Percentiles rank a stretch among this genome's conserved stretches.
Evolutionary conservation across 2,329 filamentous ascomycete genomes (phyloP).

Genomic region (Scolecobasidium constrictum): DNA sequence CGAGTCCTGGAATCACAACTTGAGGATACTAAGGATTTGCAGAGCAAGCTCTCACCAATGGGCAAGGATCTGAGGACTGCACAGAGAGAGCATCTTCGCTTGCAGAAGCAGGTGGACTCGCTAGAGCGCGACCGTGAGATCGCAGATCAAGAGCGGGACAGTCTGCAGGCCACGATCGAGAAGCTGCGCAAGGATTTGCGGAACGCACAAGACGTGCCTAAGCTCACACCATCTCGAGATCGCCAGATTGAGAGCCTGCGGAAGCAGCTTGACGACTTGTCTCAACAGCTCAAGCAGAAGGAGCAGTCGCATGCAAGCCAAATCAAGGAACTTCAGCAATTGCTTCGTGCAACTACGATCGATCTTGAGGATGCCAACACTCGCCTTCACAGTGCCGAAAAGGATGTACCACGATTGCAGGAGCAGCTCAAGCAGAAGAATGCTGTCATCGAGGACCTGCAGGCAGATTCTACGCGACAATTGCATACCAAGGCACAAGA

Average conservation of each 20-base stretch:
- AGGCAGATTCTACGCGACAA: slow-evolving; percentile 13
- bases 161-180: slow-evolving; percentile 42
- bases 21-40: slow-evolving; percentile 30
- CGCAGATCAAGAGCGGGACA: slow-evolving; percentile 20
- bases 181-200: slow-evolving; percentile 48
- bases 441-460: slow-evolving; percentile 15
- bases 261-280: slow-evolving; percentile 7
- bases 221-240: background rate
- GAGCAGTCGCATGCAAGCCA: slow-evolving; percentile 11
- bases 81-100: slow-evolving; percentile 25
- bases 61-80: slow-evolving; percentile 22
- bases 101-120: slow-evolving; percentile 21
- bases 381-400: slow-evolving; percentile 4
- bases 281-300: slow-evolving; percentile 16
- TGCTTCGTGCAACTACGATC: slow-evolving; percentile 40
- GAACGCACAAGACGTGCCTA: slow-evolving; percentile 24
- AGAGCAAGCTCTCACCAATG: slow-evolving; percentile 37
- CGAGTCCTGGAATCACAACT: slow-evolving; percentile 23
- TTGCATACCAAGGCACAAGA: slow-evolving; percentile 20
- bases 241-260: background rate
- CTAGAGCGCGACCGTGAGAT: slow-evolving; percentile 27
- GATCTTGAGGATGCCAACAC: slow-evolving; percentile 24
- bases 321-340: slow-evolving; percentile 5
- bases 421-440: slow-evolving; percentile 13
- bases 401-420: slow-evolving; percentile 12